Evolutionary conservation across 805 yeast species (phyloP).

Genomic region (Crinitomyces ghanaensis): DNA sequence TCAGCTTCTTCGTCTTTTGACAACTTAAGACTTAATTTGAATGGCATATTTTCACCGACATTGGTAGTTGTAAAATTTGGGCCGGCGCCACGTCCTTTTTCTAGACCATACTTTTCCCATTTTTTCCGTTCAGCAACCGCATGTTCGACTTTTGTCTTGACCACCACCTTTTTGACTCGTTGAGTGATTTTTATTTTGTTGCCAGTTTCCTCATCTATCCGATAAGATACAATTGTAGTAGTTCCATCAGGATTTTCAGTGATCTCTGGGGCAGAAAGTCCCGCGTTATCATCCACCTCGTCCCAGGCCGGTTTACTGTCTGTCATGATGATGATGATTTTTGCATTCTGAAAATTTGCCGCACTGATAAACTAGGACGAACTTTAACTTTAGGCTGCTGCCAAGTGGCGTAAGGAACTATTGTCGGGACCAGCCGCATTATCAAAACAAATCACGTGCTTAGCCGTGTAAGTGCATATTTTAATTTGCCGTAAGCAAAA

Average conservation of each 20-base stretch:
- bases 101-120: slow-evolving; percentile 85
- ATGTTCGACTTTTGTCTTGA: slow-evolving; percentile 73
- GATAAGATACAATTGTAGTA: slow-evolving; percentile 71
- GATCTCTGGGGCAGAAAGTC: slow-evolving; percentile 58
- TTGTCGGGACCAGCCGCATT: too few relatives aligned
- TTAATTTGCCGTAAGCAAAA: too few relatives aligned
- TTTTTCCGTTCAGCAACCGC: slow-evolving; percentile 76
- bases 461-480: too few relatives aligned
- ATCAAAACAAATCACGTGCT: too few relatives aligned
- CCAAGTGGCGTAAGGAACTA: too few relatives aligned
- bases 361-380: too few relatives aligned
- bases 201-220: slow-evolving; percentile 56
- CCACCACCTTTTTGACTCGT: slow-evolving; percentile 63
- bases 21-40: slow-evolving; percentile 46
- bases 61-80: slow-evolving; percentile 85
- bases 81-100: slow-evolving; percentile 61
- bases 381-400: too few relatives aligned
- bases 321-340: too few relatives aligned
- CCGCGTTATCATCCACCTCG: slow-evolving; percentile 36
- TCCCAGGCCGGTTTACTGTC: too few relatives aligned
- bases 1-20: slow-evolving; percentile 38
- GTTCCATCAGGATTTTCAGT: slow-evolving; percentile 79
- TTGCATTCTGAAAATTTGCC: too few relatives aligned
- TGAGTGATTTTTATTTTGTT: slow-evolving; percentile 82
- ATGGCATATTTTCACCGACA: slow-evolving; percentile 70